Conservation (phyloP, 495 filamentous ascomycete genomes). For the Venustampulla echinocandica region DNA sequence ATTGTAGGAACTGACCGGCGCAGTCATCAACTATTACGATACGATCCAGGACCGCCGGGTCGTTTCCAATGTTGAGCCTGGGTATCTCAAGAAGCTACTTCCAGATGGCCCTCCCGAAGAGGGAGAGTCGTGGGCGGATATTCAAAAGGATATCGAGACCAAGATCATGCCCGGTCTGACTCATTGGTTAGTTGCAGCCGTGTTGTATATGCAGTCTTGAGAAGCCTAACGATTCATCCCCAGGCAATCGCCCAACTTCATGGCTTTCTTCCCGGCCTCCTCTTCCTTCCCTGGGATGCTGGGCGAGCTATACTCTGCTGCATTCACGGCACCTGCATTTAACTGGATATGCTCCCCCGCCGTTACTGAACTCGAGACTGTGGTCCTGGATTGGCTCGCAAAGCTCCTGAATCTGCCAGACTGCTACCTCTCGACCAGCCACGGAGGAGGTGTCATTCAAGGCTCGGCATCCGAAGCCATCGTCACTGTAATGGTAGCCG, state of each 20-base stretch:
- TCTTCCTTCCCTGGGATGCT: slow-evolving; percentile 81
- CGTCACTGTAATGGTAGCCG: slow-evolving; percentile 79
- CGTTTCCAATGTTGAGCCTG: slow-evolving; percentile 69
- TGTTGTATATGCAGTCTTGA: too few relatives aligned
- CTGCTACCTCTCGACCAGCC: slow-evolving; percentile 67
- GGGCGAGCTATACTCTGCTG: slow-evolving; percentile 84
- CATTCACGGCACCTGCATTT: slow-evolving; percentile 86
- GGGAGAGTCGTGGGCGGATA: slow-evolving; percentile 68
- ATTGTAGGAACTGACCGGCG: neutral
- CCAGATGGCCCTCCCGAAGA: slow-evolving; percentile 63
- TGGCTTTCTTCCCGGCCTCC: slow-evolving; percentile 88
- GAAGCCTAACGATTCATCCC: neutral
- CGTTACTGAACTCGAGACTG: slow-evolving; percentile 92
- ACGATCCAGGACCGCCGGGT: slow-evolving; percentile 63
- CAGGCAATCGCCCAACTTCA: slow-evolving; percentile 83
- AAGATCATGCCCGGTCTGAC: slow-evolving; percentile 93
- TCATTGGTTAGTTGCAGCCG: slow-evolving; percentile 60
- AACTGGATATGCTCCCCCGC: slow-evolving; percentile 96
- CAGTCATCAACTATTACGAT: slow-evolving; percentile 80
- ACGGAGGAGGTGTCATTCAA: slow-evolving; percentile 80
- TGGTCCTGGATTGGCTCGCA: slow-evolving; percentile 88
- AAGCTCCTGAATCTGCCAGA: slow-evolving; percentile 62
- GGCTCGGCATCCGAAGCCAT: slow-evolving; percentile 87
- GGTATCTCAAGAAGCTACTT: slow-evolving; percentile 76
- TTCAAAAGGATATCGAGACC: slow-evolving; percentile 75